Conservation (phyloP, 208 protist species). For the Wallacemonas collosoma region DNA sequence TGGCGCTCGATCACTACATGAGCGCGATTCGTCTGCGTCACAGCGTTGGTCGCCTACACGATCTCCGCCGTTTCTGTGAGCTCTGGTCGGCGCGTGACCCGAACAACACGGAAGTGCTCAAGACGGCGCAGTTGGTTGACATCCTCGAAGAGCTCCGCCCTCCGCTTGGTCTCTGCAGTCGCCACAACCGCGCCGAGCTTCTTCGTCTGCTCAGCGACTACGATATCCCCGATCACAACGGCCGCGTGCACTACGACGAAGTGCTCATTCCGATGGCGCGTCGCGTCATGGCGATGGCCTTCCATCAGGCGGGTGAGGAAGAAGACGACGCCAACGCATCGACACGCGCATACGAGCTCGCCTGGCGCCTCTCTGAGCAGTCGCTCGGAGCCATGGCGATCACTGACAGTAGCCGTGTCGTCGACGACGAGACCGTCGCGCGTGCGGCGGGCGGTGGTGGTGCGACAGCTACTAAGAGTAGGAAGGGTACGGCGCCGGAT, state of each 20-base stretch:
- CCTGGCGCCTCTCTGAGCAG: conserved; percentile 76
- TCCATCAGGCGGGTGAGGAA: conserved; percentile 40
- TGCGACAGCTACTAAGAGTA: too few species aligned
- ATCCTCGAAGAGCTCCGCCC: conserved; percentile 81
- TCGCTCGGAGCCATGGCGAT: conserved; percentile 43
- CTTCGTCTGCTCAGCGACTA: conserved; percentile 85
- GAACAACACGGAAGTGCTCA: conserved; percentile 72
- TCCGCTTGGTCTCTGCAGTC: conserved; percentile 78
- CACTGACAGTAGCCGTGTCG: not conserved
- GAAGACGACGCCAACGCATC: conserved; percentile 38
- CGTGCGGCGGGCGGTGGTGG: too few species aligned
- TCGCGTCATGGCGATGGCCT: conserved; percentile 81
- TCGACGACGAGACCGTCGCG: too few species aligned
- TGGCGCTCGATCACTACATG: conserved; percentile 85
- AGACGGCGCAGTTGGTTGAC: conserved; percentile 53
- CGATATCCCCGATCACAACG: conserved; percentile 82
- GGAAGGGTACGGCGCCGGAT: not conserved
- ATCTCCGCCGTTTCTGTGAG: conserved; percentile 75
- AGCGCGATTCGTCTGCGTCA: conserved; percentile 71
- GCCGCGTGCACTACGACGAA: conserved; percentile 87
- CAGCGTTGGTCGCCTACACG: conserved; percentile 67
- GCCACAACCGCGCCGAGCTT: conserved; percentile 76
- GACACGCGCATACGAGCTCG: conserved; percentile 51
- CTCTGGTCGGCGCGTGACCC: conserved; percentile 80
- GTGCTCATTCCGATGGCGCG: conserved; percentile 83